Conservation (phyloP, 805 yeast species). For the Kluyveromyces aestuarii region DNA sequence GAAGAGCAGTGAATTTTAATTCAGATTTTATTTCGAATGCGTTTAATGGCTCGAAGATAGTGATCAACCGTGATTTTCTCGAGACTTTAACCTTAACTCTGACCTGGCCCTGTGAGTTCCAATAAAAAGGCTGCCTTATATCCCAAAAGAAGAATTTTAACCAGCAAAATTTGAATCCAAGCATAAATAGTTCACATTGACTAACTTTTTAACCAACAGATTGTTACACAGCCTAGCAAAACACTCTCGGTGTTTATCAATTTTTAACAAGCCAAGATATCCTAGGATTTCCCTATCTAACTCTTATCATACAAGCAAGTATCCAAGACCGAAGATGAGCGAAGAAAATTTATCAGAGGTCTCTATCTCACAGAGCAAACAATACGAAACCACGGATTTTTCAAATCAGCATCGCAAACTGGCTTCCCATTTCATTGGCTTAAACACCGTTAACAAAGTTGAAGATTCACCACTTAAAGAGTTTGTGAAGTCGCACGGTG, state of each 20-base stretch:
- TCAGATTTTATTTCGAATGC: no score
- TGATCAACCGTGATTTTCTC: no score
- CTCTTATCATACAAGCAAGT: neutral
- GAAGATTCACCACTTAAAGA: slow-evolving; percentile 73
- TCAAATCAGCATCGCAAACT: slow-evolving; percentile 33
- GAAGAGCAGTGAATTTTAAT: no score
- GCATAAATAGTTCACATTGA: neutral
- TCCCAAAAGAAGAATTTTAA: neutral
- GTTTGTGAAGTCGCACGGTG: slow-evolving; percentile 76
- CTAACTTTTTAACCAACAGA: slow-evolving; percentile 1
- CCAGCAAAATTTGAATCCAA: neutral
- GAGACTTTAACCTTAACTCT: no score
- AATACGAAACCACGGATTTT: slow-evolving; percentile 25
- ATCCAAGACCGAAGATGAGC: slow-evolving; percentile 24
- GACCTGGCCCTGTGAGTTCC: neutral
- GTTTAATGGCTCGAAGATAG: no score
- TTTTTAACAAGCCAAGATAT: neutral
- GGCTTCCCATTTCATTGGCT: slow-evolving; percentile 73
- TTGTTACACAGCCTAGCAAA: neutral
- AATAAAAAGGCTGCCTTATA: neutral
- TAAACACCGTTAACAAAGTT: slow-evolving; percentile 66
- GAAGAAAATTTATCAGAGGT: slow-evolving; percentile 34
- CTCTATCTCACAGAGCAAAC: slow-evolving; percentile 20
- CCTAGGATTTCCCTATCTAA: neutral
- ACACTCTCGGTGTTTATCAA: neutral